Conservation (phyloP, 176 grass and related monocot genomes). For the Chrysopogon serrulatus region DNA sequence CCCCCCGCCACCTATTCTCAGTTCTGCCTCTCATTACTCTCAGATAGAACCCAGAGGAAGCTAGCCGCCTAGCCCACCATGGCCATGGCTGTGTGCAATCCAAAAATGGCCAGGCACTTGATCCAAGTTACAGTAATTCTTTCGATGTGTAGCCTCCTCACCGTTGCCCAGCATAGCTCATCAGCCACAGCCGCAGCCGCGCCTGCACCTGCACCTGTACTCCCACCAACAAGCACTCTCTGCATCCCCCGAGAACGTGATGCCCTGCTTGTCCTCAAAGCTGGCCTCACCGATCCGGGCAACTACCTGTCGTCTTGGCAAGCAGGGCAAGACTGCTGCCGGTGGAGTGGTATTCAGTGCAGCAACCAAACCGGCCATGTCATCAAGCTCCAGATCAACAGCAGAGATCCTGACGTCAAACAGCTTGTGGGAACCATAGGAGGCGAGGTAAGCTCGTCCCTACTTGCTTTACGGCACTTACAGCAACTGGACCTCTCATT, state of each 20-base stretch:
- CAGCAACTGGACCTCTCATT: neutral
- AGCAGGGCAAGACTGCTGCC: neutral
- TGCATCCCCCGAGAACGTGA: neutral
- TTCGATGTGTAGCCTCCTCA: neutral
- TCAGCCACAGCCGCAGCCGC: neutral
- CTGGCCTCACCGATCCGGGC: neutral
- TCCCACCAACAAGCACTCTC: neutral
- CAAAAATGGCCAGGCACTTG: neutral
- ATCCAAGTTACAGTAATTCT: neutral
- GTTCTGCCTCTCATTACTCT: no score
- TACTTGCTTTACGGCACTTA: neutral
- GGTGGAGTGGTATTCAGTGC: neutral
- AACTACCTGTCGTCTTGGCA: neutral
- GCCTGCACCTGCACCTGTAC: neutral
- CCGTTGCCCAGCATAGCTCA: neutral
- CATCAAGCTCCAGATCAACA: neutral
- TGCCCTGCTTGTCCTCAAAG: neutral
- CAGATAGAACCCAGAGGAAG: neutral
- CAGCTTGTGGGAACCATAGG: neutral
- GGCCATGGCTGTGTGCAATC: neutral
- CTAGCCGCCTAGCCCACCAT: neutral
- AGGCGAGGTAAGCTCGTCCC: neutral
- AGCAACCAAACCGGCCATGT: neutral
- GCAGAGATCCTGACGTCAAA: no score
- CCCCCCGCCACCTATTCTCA: no score